phyloP scores from a whole-genome alignment of 176 grass and related monocot genomes.

The Raddia guianensis region DNA sequence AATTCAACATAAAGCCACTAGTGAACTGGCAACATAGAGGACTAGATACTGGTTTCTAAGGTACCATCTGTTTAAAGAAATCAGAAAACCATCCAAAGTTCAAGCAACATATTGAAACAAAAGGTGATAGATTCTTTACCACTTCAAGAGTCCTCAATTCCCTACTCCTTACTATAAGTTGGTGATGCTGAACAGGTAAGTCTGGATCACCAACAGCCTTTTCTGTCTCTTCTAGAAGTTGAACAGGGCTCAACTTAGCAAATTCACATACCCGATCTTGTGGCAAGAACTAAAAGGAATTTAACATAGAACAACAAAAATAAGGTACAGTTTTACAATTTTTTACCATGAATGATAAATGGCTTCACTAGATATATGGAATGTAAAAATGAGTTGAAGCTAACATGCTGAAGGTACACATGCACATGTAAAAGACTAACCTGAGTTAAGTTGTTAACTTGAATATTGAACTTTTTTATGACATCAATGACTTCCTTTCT shows the following conservation, averaged over 20 bases:
- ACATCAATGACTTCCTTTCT: conserved; percentile 69
- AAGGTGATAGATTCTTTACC: conserved; percentile 51
- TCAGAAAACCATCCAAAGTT: conserved; percentile 24
- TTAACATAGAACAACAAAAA: conserved; percentile 19
- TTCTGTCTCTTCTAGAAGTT: conserved; percentile 93
- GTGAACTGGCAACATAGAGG: not conserved
- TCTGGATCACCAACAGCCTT: conserved; percentile 90
- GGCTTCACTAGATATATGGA: not conserved
- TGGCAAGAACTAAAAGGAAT: conserved; percentile 71
- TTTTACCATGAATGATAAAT: conserved; percentile 2
- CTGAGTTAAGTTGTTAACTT: conserved; percentile 98
- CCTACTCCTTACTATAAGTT: conserved; percentile 68
- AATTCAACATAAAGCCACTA: conserved; percentile 1
- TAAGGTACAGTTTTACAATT: conserved; percentile 3
- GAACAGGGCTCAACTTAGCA: conserved; percentile 83
- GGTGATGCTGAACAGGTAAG: conserved; percentile 71
- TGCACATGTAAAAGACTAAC: conserved; percentile 37
- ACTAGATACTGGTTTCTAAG: not conserved
- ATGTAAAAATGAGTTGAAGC: not conserved
- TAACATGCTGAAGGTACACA: not conserved
- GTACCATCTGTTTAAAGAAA: conserved; percentile 17
- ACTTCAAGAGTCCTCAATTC: conserved; percentile 73
- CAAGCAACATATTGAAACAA: not conserved
- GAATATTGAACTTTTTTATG: conserved; percentile 89
- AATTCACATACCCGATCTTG: conserved; percentile 94